Conservation (phyloP, 106 monocot genomes). For the Apostasia ramifera region DNA sequence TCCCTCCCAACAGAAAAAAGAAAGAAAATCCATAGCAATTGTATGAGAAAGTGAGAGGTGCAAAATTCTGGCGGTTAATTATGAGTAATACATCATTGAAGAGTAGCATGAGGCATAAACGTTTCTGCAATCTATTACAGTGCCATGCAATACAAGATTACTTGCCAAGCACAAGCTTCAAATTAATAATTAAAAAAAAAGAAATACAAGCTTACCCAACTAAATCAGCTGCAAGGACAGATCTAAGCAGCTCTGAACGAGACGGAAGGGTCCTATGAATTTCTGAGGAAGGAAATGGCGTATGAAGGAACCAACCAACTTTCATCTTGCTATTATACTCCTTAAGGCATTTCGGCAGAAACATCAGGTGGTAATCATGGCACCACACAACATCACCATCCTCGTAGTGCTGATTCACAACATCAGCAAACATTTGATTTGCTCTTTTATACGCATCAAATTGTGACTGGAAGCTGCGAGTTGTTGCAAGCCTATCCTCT, state of each 20-base stretch:
- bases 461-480: constrained; percentile 97
- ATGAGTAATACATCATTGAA: too few species aligned
- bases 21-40: too few species aligned
- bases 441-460: constrained; percentile 93
- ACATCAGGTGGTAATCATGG: constrained; percentile 99
- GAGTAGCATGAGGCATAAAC: too few species aligned
- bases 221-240: constrained; percentile 80
- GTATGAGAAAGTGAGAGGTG: too few species aligned
- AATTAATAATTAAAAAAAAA: background rate
- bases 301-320: constrained; percentile 94
- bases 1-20: too few species aligned
- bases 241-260: constrained; percentile 72
- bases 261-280: constrained; percentile 85
- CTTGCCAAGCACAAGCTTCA: background rate
- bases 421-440: constrained; percentile 98
- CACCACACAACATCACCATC: constrained; percentile 99
- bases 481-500: constrained; percentile 90
- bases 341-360: constrained; percentile 90
- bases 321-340: constrained; percentile 49
- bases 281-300: constrained; percentile 92
- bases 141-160: background rate
- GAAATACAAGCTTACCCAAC: constrained; percentile 56
- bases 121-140: background rate
- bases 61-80: too few species aligned
- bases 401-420: constrained; percentile 84